Evolutionary conservation across 139 green algal genomes (phyloP), one percentile per base, ranked within the genome.

Genomic region (Picocystis salinarum): DNA sequence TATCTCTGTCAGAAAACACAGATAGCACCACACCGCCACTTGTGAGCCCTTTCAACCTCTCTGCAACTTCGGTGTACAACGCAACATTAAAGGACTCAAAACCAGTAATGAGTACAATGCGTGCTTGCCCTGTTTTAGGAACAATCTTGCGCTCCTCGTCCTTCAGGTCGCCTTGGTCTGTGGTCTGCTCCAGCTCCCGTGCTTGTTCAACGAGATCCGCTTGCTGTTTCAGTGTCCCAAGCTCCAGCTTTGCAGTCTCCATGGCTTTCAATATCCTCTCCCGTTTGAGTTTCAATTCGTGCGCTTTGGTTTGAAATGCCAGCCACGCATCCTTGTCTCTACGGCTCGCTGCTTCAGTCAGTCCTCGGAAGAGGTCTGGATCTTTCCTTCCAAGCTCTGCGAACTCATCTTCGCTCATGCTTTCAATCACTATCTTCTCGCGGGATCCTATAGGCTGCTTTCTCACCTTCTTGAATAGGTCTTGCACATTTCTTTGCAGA

Each of bases 61-160:
- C 28, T 2, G 73, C 73, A 11, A 66, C 76, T 28, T 73, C 46
- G 23, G 67, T 68, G 67, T 95, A 95, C 24, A 94, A 64, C 1
- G 68, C 61, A 19, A 85, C 63, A 42, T 98, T 98, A 67, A 98
- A 98, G 5, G 61, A 76, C 61, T 98, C 87, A 45, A 98, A 96
- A 3, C 87, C 87, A n/a, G 70, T 78, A 17, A 97, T 60, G 19
- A 97, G 61, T 26, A 94, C 83, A 33, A 97, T 82, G 19, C 64
- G 24, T 20, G 26, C 36, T 7, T 44, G 36, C 36, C 36, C 31
- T 37, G 13, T 37, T 15, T 13, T 15, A 37, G 13, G 13, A 15
- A 37, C 13, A 15, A 17, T 15, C 31, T 15, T 15, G 31, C 31
- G 13, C 31, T 28, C 9, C 36, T 44, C 36, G 15, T 10, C 36